Evolutionary conservation across 345 rosid species (phyloP), one percentile per base, ranked within the genome.

Genomic region (Citrus sinensis): DNA sequence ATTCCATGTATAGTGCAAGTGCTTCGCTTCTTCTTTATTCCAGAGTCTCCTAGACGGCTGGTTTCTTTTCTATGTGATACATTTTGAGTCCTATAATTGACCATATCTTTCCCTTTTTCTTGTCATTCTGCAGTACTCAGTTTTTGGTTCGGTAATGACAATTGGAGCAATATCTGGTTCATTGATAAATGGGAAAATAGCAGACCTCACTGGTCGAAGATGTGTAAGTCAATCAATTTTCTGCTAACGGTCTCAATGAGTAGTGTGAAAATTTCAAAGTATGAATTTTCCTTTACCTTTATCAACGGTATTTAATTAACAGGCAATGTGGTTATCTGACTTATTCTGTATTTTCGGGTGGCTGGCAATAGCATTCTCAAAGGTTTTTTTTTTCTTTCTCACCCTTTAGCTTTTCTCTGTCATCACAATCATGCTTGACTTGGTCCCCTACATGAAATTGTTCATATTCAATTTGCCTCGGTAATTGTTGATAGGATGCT

Each of bases 271-370:
- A 8, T 27, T 46, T 70, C 46, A 22, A 56, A 51, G 56, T 16
- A 51, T 51, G 56, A 51, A 11, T 11, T 25, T 67, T 67, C 30
- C 20, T 39, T 65, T 10, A 49, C 10, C 34, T 29, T 9, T 17
- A 24, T 35, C 40, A 49, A 32, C 32, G 32, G 56, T 17, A 32
- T 72, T 35, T 54, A 9, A 39, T 46, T 13, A 30, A 65, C 91
- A 91, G 95, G 78, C 92, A 54, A 88, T 91, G 91, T 84, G 91
- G 88, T 35, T 88, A n/a, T 85, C 92, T 27, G 85, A 86, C 62
- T 22, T 77, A 9, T 85, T 91, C 78, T 82, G 85, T 75, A 81
- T 82, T 22, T 34, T 70, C 6, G 91, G 93, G 30, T 91, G 95
- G 95, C 83, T 91, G 66, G 75, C 80, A 24, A 87, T 91, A 73